A percentile compares a stretch with the other conserved stretches of the same genome.
Conservation (phyloP, 2,329 filamentous ascomycete species). For the Nannizzia gypsea region DNA sequence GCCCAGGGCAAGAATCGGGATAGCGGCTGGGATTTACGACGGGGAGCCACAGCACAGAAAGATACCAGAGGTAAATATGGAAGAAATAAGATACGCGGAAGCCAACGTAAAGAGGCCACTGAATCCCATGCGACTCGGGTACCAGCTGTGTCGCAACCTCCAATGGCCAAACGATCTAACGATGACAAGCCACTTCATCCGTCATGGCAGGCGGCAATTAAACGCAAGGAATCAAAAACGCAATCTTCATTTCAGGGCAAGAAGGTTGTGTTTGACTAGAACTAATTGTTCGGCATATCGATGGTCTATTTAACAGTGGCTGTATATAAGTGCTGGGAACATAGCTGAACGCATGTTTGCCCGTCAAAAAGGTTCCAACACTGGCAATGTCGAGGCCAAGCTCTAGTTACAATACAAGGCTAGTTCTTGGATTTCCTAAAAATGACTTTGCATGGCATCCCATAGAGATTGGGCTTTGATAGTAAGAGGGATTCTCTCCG, state of each 20-base stretch:
- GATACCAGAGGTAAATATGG: conserved; percentile 19
- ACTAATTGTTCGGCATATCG: neutral
- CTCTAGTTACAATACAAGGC: no score
- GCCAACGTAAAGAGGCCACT: neutral
- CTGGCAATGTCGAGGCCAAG: no score
- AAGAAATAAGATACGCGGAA: neutral
- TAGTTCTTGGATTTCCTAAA: neutral
- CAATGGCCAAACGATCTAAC: neutral
- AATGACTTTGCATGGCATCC: neutral
- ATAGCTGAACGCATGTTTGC: no score
- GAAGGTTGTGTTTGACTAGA: conserved; percentile 51
- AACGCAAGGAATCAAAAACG: conserved; percentile 42
- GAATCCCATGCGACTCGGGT: neutral
- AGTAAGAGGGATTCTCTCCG: neutral
- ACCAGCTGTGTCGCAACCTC: neutral
- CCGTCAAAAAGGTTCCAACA: no score
- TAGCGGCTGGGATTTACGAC: conserved; percentile 47
- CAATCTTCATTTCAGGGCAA: conserved; percentile 45
- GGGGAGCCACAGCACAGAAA: conserved; percentile 39
- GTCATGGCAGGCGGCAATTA: conserved; percentile 52
- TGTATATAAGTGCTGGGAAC: no score
- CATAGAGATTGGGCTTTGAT: neutral
- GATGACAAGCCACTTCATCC: conserved; percentile 46
- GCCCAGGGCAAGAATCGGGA: conserved; percentile 30
- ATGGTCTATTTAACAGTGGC: neutral